phyloP scores from a whole-genome alignment of 345 rosid species.

The Excoecaria cochinchinensis region DNA sequence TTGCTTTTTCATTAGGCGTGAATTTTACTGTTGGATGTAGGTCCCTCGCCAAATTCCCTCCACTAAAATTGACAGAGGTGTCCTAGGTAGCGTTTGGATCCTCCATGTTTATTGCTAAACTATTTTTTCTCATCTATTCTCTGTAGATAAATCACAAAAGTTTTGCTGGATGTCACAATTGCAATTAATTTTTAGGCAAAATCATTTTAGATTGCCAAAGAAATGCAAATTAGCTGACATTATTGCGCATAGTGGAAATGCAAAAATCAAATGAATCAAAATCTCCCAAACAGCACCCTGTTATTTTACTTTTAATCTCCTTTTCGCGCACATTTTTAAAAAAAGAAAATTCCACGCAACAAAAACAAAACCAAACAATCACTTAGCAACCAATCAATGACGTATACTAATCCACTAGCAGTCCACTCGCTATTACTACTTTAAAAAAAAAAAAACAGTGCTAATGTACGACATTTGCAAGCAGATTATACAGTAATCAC shows the following conservation, averaged over 20 bases:
- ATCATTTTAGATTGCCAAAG: background rate
- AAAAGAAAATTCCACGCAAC: background rate
- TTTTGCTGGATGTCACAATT: no score
- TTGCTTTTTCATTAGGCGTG: constrained; percentile 71
- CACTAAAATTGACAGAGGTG: background rate
- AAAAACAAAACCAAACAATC: background rate
- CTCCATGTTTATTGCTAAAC: background rate
- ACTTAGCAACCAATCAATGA: constrained; percentile 19
- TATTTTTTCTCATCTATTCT: no score
- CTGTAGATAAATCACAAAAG: no score
- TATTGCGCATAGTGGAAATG: background rate
- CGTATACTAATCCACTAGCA: constrained; percentile 16
- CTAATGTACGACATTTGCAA: background rate
- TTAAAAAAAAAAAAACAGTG: background rate
- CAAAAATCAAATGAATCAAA: no score
- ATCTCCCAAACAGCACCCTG: no score
- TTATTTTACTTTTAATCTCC: background rate
- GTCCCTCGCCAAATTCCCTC: constrained; percentile 28
- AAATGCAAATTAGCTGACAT: background rate
- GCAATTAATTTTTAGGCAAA: no score
- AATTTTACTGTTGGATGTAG: constrained; percentile 39
- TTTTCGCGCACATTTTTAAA: background rate
- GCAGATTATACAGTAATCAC: background rate
- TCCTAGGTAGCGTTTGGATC: constrained; percentile 4
- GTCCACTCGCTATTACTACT: background rate